Conservation (phyloP, 2,329 filamentous ascomycete genomes). For the Epichloe coenophiala region DNA sequence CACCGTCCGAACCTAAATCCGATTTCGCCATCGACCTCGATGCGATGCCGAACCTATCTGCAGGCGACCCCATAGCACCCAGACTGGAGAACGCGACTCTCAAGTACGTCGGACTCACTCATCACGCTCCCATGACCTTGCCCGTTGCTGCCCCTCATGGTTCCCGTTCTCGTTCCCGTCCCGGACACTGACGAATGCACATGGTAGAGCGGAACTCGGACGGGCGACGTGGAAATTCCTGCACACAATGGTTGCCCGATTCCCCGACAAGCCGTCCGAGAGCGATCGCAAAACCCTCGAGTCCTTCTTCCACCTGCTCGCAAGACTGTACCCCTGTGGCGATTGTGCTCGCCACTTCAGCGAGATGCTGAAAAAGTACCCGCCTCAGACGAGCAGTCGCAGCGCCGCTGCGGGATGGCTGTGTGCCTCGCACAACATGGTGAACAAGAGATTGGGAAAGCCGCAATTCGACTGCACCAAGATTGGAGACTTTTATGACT, state of each 20-base stretch:
- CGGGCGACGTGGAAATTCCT: slow-evolving; percentile 57
- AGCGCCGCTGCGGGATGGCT: slow-evolving; percentile 54
- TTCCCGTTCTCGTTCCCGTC: too few species aligned
- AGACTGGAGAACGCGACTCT: slow-evolving; percentile 72
- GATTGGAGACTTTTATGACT: slow-evolving; percentile 60
- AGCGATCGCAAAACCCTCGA: slow-evolving; percentile 50
- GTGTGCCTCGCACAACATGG: slow-evolving; percentile 54
- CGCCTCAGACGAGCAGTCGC: slow-evolving; percentile 50
- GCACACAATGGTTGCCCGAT: slow-evolving; percentile 58
- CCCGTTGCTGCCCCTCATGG: background rate
- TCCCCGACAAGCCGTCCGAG: slow-evolving; percentile 47
- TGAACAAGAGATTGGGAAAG: slow-evolving; percentile 52
- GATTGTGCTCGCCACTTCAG: slow-evolving; percentile 58
- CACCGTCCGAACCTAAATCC: slow-evolving; percentile 10
- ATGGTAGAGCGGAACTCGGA: slow-evolving; percentile 43
- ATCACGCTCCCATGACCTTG: background rate
- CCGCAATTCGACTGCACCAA: slow-evolving; percentile 50
- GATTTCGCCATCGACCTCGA: slow-evolving; percentile 26
- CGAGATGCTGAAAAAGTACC: slow-evolving; percentile 44
- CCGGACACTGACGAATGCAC: slow-evolving; percentile 4
- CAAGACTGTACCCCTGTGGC: slow-evolving; percentile 56
- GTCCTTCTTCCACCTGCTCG: slow-evolving; percentile 53
- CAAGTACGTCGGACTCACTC: slow-evolving; percentile 39
- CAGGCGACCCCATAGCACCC: slow-evolving; percentile 61
- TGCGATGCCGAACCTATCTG: slow-evolving; percentile 36